Percentiles rank a stretch among this genome's conserved stretches.
Conservation (phyloP, 2,329 filamentous ascomycete species). For the Microascus cirrosus region DNA sequence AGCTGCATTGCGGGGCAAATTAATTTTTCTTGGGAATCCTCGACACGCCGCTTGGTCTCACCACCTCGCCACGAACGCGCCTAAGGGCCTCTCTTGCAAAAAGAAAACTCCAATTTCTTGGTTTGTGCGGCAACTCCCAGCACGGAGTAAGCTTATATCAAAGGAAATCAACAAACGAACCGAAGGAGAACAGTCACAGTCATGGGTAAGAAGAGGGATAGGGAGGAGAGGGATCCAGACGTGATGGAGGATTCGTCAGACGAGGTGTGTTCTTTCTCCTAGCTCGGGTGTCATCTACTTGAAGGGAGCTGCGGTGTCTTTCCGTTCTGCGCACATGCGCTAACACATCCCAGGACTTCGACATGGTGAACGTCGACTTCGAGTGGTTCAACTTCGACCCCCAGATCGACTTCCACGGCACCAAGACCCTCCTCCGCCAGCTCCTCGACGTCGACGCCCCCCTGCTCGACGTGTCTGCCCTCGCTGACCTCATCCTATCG, state of each 20-base stretch:
- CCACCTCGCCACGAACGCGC: not conserved
- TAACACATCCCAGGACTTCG: conserved; percentile 54
- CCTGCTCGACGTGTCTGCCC: conserved; percentile 75
- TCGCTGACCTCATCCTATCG: conserved; percentile 76
- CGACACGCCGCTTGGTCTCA: not conserved
- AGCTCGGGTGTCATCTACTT: not conserved
- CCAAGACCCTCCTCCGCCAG: conserved; percentile 82
- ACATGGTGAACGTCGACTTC: conserved; percentile 91
- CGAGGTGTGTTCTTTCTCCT: conserved; percentile 27
- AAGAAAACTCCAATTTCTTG: no score
- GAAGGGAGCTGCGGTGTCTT: not conserved
- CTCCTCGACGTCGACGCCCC: conserved; percentile 81
- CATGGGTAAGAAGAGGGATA: conserved; percentile 33
- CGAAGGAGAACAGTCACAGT: not conserved
- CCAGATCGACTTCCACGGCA: conserved; percentile 85
- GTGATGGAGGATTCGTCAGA: conserved; percentile 42
- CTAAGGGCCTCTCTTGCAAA: no score
- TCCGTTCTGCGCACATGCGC: not conserved
- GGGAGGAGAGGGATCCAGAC: conserved; percentile 32
- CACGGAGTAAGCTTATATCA: not conserved
- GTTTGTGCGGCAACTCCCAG: no score
- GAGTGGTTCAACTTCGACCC: conserved; percentile 97
- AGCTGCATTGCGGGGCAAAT: not conserved
- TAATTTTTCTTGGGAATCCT: not conserved
- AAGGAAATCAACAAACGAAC: not conserved